These are phyloP conservation scores for Salix caprea DNA, from an alignment of 345 rosid genomes.

Conservation along the genomic window DNA sequence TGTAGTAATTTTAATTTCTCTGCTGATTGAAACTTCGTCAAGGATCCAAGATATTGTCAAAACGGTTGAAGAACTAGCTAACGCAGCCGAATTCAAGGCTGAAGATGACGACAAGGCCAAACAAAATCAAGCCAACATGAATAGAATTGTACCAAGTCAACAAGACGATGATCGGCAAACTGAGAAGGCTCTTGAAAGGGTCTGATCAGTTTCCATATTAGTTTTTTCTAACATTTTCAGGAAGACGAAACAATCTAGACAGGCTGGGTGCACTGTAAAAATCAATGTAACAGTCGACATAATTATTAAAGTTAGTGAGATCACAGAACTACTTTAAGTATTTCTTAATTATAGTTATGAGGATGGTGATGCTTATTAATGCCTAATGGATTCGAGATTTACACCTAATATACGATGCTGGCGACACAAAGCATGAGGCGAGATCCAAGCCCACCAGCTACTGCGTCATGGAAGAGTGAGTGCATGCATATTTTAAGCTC, in stretches of 20 bases:
- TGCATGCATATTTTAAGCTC: too few species aligned
- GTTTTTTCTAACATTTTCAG: not conserved
- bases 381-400: too few species aligned
- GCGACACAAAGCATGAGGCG: too few species aligned
- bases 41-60: conserved; percentile 29
- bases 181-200: conserved; percentile 14
- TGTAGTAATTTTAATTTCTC: conserved; percentile 27
- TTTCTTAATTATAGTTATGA: not conserved
- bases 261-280: not conserved
- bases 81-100: conserved; percentile 25
- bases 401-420: too few species aligned
- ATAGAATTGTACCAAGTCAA: not conserved
- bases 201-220: conserved; percentile 3
- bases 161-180: conserved; percentile 2
- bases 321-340: not conserved
- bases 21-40: conserved; percentile 34
- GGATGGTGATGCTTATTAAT: not conserved
- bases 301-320: not conserved
- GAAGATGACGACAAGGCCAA: conserved; percentile 14
- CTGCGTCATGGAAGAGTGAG: too few species aligned
- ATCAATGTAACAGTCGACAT: not conserved
- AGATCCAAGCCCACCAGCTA: too few species aligned
- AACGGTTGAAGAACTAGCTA: conserved; percentile 32
- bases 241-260: not conserved
- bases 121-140: conserved; percentile 15